These are phyloP conservation scores for Tetrapisispora iriomotensis DNA, from an alignment of 805 yeast species.

Conservation along the genomic window DNA sequence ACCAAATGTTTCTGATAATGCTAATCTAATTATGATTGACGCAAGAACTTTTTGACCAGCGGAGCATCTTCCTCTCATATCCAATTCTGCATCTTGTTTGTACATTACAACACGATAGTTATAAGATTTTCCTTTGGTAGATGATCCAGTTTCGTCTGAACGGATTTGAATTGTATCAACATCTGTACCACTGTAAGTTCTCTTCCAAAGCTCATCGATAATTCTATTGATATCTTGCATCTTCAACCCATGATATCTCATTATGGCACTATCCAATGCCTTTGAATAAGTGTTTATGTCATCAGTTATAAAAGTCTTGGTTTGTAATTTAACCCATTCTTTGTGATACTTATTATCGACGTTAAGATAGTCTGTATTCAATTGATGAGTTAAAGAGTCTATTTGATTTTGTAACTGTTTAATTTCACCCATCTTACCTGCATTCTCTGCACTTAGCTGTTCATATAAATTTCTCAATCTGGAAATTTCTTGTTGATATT, in stretches of 20 bases:
- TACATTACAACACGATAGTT: slow-evolving; percentile 93
- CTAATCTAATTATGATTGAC: slow-evolving; percentile 79
- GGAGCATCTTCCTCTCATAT: slow-evolving; percentile 96
- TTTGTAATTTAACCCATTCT: slow-evolving; percentile 69
- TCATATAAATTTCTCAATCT: slow-evolving; percentile 42
- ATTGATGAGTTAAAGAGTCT: slow-evolving; percentile 43
- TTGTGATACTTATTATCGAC: slow-evolving; percentile 53
- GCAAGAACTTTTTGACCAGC: slow-evolving; percentile 97
- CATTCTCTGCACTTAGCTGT: slow-evolving; percentile 50
- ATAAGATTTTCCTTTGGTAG: slow-evolving; percentile 52
- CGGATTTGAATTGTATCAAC: slow-evolving; percentile 81
- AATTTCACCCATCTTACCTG: slow-evolving; percentile 77
- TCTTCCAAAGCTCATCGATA: slow-evolving; percentile 86
- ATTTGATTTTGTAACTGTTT: slow-evolving; percentile 73
- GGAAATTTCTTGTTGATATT: slow-evolving; percentile 50
- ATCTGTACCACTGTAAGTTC: slow-evolving; percentile 90
- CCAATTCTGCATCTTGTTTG: slow-evolving; percentile 83
- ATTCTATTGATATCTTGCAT: slow-evolving; percentile 89
- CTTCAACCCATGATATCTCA: slow-evolving; percentile 82
- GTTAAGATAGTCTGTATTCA: slow-evolving; percentile 59
- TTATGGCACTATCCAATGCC: slow-evolving; percentile 85
- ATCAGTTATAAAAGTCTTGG: slow-evolving; percentile 63
- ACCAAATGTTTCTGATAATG: slow-evolving; percentile 93
- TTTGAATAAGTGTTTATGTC: slow-evolving; percentile 75
- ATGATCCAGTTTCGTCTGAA: slow-evolving; percentile 51